Evolutionary conservation across 2,329 filamentous ascomycete genomes (phyloP).

Genomic region (Epichloe bromicola): DNA sequence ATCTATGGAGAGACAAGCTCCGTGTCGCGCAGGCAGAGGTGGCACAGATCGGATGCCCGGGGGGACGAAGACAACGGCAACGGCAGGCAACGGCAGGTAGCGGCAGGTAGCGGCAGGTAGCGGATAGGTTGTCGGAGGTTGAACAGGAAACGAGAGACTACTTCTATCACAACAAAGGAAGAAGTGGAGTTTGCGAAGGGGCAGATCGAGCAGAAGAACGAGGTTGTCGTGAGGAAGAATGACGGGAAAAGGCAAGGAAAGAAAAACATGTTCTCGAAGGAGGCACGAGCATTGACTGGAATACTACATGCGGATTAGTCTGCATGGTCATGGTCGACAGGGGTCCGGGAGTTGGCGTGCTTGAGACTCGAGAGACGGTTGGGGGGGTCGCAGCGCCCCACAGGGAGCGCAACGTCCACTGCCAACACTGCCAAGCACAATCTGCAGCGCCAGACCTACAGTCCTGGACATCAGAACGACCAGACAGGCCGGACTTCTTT

Average conservation of each 20-base stretch:
- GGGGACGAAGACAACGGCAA: not conserved
- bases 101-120: not conserved
- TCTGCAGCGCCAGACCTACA: not conserved
- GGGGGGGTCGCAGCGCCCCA: not conserved
- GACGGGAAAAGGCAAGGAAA: not conserved
- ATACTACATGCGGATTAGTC: not conserved
- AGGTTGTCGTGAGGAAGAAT: not conserved
- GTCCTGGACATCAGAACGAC: too few species aligned
- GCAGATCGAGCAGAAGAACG: not conserved
- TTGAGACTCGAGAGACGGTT: not conserved
- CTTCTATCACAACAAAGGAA: constrained; percentile 3
- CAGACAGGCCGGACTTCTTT: too few species aligned
- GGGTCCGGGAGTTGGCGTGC: not conserved
- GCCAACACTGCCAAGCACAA: not conserved
- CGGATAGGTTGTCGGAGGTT: not conserved
- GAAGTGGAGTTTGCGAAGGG: not conserved
- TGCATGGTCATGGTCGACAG: not conserved
- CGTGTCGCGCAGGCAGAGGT: not conserved
- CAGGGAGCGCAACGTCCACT: not conserved
- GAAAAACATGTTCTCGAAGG: not conserved
- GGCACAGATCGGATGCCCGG: not conserved
- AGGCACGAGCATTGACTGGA: not conserved
- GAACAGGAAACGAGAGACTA: constrained; percentile 2
- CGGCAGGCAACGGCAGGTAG: not conserved
- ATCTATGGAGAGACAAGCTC: not conserved